These are phyloP conservation scores for Brettanomyces custersianus DNA, from an alignment of 805 yeast genomes.

Conservation along the genomic window DNA sequence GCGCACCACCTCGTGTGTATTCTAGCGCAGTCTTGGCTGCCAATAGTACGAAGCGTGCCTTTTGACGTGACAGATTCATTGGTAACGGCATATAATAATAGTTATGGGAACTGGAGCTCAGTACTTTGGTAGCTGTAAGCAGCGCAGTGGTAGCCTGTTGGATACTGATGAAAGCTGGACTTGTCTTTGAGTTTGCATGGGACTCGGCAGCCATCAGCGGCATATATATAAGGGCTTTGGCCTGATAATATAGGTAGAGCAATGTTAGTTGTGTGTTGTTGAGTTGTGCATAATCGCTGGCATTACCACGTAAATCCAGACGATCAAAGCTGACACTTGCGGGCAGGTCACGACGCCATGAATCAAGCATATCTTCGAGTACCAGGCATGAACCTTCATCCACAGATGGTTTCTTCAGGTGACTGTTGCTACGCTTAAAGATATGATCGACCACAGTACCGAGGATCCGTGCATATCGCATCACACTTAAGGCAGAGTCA, in stretches of 20 bases:
- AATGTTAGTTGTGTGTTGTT: constrained; percentile 44
- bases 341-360: constrained; percentile 73
- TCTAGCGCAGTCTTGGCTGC: constrained; percentile 75
- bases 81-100: constrained; percentile 52
- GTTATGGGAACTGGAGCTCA: constrained; percentile 29
- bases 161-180: constrained; percentile 53
- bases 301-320: constrained; percentile 43
- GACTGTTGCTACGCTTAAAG: constrained; percentile 47
- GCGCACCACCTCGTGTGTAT: constrained; percentile 74
- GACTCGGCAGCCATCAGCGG: constrained; percentile 46
- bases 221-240: constrained; percentile 54
- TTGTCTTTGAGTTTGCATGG: constrained; percentile 26
- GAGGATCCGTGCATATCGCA: constrained; percentile 63
- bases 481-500: constrained; percentile 50
- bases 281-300: constrained; percentile 24
- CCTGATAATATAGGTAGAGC: constrained; percentile 50
- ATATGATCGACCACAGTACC: constrained; percentile 67
- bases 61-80: constrained; percentile 50
- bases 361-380: constrained; percentile 60
- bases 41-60: constrained; percentile 51
- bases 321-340: constrained; percentile 46
- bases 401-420: constrained; percentile 18
- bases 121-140: constrained; percentile 36
- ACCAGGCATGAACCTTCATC: constrained; percentile 25
- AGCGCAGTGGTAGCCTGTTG: constrained; percentile 65